Base-by-base conservation (phyloP, 2,329 filamentous ascomycete genomes). In the Alternaria sp. region DNA sequence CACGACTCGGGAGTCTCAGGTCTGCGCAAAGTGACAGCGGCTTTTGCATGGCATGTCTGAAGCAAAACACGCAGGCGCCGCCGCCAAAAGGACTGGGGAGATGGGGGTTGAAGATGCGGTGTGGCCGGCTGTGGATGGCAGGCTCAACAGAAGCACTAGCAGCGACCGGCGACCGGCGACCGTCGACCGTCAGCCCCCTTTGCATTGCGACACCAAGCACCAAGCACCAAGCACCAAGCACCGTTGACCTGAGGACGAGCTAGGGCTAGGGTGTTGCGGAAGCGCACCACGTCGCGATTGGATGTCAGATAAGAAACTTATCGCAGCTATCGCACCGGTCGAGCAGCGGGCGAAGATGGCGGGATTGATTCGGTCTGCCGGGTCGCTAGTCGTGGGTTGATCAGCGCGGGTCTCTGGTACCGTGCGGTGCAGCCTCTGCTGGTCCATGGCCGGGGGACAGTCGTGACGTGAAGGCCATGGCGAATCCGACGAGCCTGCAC, bases 331-430 rank as follows among this genome's bases (percentile, higher is more conserved):
- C 65, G 62, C 58, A 60, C 58, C 62, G 56, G 66, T 59, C 62
- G 60, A 58, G 45, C 36, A 56, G 56, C 60, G 56, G 55, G 59
- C 54, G 48, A 56, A 62, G 63, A 53, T 62, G 63, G 61, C 62
- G 63, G 24, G 51, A 45, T 49, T 62, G 65, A 60, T 63, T 67
- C 58, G 64, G 57, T 54, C 60, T 58, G 57, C 59, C 54, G 60
- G 64, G 59, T 62, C 59, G 55, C 60, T 65, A 60, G 63, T 60
- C 61, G 67, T 61, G 61, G 67, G 68, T 71, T 73, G 72, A 75
- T 72, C 71, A 70, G 52, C 71, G 58, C 63, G 62, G 66, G 60
- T 55, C 59, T 52, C 56, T 48, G 34, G 37, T 11, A 52, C 37
- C 42, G 44, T 49, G 55, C 51, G 39, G 28, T 28, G 50, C 44